phyloP scores from a whole-genome alignment of 306 rosid genomes.

The barrel medic (Medicago truncatula) region DNA sequence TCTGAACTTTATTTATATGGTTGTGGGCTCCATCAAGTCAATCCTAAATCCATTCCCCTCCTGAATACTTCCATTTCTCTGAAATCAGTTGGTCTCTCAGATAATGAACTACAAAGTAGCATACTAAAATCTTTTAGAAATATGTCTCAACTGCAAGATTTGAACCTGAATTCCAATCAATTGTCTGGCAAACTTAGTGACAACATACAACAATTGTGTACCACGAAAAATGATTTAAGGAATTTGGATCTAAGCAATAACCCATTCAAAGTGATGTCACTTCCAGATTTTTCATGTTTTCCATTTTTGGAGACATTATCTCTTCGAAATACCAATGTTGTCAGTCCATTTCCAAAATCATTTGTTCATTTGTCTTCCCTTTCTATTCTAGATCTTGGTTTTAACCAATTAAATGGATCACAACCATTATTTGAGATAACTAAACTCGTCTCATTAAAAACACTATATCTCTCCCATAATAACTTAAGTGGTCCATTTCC shows the following conservation, averaged over 20 bases:
- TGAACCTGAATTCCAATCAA: neutral
- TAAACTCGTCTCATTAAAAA: too few species aligned
- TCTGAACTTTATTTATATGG: too few species aligned
- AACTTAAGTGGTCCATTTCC: conserved; percentile 1
- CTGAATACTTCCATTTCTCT: too few species aligned
- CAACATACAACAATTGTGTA: too few species aligned
- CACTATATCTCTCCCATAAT: too few species aligned
- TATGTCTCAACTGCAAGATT: conserved; percentile 23
- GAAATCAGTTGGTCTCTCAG: too few species aligned
- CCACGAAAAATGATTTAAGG: conserved; percentile 17
- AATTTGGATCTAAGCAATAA: conserved; percentile 6
- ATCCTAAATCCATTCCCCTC: too few species aligned
- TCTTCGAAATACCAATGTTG: conserved; percentile 12
- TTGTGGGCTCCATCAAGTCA: too few species aligned
- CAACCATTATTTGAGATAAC: neutral
- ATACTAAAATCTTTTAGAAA: conserved; percentile 23
- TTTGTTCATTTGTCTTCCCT: neutral
- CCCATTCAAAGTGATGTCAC: conserved; percentile 23
- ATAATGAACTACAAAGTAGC: neutral
- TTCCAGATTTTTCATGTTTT: conserved; percentile 27
- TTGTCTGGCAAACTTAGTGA: conserved; percentile 32
- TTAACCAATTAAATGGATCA: conserved; percentile 21
- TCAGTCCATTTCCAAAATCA: neutral
- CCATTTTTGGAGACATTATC: neutral
- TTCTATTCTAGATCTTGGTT: neutral